Base-by-base conservation (phyloP, 441 rosid species). In the Pelargonium citronellum region DNA sequence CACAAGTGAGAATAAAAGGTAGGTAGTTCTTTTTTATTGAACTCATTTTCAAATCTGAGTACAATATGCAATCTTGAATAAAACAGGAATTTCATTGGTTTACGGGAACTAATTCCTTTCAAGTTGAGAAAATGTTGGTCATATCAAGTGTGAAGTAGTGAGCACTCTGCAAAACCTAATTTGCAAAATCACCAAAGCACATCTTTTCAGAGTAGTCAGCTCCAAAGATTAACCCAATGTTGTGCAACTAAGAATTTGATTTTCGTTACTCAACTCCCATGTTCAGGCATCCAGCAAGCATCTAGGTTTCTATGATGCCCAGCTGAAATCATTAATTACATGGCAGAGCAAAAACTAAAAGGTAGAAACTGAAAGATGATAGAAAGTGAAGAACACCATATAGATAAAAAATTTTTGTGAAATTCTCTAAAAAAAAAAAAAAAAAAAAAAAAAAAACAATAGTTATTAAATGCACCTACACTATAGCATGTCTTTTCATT, bases 241-340 rank as follows among this genome's bases (percentile, higher is more conserved):
- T 60, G 34, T 20, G n/a, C 64, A 20, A 22, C 34, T 22, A 64
- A 30, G 11, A 64, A 64, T 64, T 30, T 13, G 7, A 20, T 63
- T 30, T 64, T 30, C 30, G 6, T 64, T 64, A 13, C 19, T 64
- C 8, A 15, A 37, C 67, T 64, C 20, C 34, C 64, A 58, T 60
- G 24, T 64, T 34, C 67, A 30, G 46, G 46, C 20, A 30, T 64
- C 46, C 43, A 34, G 17, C 17, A 62, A 22, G 66, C 17, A 30
- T 62, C 66, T 62, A 62, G 66, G 7, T 62, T 7, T 62, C 37
- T 62, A 30, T 62, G 41, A 62, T 62, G 66, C 7, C 27, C 27
- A 63, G 34, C 17, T 63, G 17, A 63, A 63, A 30, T 34, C 17
- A 63, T 27, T 63, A 7, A 7, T 12, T 63, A 30, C 66, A 24